These are phyloP conservation scores for Piloderma croceum DNA, from an alignment of 768 basidiomycete genomes.

Conservation along the genomic window DNA sequence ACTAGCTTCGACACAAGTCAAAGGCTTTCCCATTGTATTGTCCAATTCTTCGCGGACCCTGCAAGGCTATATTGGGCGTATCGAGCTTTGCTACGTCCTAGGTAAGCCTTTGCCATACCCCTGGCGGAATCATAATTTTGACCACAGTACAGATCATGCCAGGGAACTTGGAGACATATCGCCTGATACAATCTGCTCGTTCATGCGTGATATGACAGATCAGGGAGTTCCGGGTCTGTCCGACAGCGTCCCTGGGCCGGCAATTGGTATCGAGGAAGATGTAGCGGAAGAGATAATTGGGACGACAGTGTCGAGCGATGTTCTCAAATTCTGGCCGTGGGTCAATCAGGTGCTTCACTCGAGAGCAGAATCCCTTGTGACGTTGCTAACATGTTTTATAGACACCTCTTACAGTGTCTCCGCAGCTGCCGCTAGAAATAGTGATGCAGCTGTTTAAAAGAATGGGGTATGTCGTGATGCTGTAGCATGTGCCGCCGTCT, in stretches of 20 bases:
- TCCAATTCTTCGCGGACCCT: conserved; percentile 55
- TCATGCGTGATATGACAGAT: conserved; percentile 49
- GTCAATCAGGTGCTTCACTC: conserved; percentile 76
- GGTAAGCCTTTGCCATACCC: conserved; percentile 44
- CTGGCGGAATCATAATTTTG: too few relatives aligned
- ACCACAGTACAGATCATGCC: conserved; percentile 55
- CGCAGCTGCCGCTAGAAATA: conserved; percentile 89
- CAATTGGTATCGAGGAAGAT: conserved; percentile 63
- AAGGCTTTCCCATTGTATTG: conserved; percentile 88
- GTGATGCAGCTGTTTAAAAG: conserved; percentile 97
- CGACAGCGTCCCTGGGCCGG: conserved; percentile 38
- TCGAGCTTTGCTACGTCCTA: conserved; percentile 80
- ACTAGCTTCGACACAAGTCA: conserved; percentile 70
- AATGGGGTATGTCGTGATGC: conserved; percentile 72
- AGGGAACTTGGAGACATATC: conserved; percentile 56
- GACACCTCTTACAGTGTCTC: conserved; percentile 92
- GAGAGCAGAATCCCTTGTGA: conserved; percentile 1
- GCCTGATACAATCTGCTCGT: conserved; percentile 66
- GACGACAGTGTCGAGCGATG: conserved; percentile 49
- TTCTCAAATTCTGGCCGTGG: conserved; percentile 79
- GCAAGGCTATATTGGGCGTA: conserved; percentile 82
- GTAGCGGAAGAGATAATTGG: conserved; percentile 61
- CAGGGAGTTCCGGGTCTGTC: conserved; percentile 45
- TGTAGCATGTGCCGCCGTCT: neutral
- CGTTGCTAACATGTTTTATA: conserved; percentile 26